A percentile compares a stretch with the other conserved stretches of the same genome.
These are phyloP conservation scores for Exserohilum turcica DNA, from an alignment of 2,329 filamentous ascomycete species.

Conservation along the genomic window DNA sequence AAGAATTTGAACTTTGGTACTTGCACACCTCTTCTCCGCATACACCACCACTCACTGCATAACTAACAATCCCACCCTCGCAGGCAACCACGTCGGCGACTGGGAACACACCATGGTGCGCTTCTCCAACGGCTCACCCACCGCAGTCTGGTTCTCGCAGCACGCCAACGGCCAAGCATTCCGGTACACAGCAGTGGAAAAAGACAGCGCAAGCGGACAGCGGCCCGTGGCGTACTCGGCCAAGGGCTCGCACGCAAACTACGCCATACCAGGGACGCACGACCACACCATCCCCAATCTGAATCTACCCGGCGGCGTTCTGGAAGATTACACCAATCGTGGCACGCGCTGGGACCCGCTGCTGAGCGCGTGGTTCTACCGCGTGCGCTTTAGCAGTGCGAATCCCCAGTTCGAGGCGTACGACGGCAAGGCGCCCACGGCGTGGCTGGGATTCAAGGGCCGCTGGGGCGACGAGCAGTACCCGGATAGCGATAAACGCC, in stretches of 20 bases:
- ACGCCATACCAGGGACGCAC: conserved; percentile 63
- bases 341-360: conserved; percentile 67
- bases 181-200: conserved; percentile 57
- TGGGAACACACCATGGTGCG: conserved; percentile 73
- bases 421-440: conserved; percentile 54
- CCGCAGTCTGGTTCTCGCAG: conserved; percentile 66
- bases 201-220: conserved; percentile 52
- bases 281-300: conserved; percentile 67
- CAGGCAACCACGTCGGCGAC: conserved; percentile 66
- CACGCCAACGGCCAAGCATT: conserved; percentile 68
- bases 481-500: conserved; percentile 56
- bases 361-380: conserved; percentile 61
- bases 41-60: neutral
- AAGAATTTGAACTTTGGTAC: conserved; percentile 52
- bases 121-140: conserved; percentile 61
- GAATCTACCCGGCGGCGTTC: conserved; percentile 58
- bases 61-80: neutral
- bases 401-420: conserved; percentile 58
- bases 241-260: conserved; percentile 68
- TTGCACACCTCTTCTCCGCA: neutral
- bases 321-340: conserved; percentile 60
- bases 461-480: conserved; percentile 68
- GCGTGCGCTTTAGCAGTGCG: too few species aligned
- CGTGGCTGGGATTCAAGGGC: conserved; percentile 63
- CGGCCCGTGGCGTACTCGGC: conserved; percentile 62